These are phyloP conservation scores for Clarireedia sp. DNA, from an alignment of 2,329 filamentous ascomycete species.

Conservation along the genomic window DNA sequence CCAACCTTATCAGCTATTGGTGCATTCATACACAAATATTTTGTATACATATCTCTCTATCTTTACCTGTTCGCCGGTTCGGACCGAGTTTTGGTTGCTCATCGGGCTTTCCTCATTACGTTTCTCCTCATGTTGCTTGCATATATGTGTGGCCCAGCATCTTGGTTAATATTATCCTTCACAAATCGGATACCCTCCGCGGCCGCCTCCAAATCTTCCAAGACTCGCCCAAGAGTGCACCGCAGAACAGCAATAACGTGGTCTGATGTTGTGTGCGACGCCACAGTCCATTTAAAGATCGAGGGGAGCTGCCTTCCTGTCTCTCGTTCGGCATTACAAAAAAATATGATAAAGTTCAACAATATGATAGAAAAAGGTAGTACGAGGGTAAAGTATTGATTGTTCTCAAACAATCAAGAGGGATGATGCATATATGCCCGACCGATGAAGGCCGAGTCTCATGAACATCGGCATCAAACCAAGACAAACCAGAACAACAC, in stretches of 20 bases:
- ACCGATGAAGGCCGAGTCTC: conserved; percentile 9
- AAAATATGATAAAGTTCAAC: neutral
- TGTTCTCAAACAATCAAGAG: conserved; percentile 7
- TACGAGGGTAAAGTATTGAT: conserved; percentile 6
- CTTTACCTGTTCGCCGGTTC: neutral
- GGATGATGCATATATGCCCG: conserved; percentile 7
- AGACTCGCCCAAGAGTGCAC: neutral
- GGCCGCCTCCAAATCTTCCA: neutral
- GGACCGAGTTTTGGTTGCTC: neutral
- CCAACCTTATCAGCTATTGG: neutral
- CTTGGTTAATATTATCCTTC: conserved; percentile 1
- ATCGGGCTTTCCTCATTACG: conserved; percentile 2
- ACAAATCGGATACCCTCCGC: conserved; percentile 1
- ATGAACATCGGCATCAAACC: neutral
- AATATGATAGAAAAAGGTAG: conserved; percentile 5
- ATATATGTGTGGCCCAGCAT: conserved; percentile 1
- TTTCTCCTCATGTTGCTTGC: neutral
- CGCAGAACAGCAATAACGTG: neutral
- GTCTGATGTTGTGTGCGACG: neutral
- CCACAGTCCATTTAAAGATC: neutral
- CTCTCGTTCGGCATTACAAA: neutral
- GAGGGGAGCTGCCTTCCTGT: neutral
- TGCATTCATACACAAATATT: neutral
- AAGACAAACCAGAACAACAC: neutral
- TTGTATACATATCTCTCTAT: neutral